These are phyloP conservation scores for Kodamaea neixiangensis DNA, from an alignment of 805 yeast genomes.

Conservation along the genomic window DNA sequence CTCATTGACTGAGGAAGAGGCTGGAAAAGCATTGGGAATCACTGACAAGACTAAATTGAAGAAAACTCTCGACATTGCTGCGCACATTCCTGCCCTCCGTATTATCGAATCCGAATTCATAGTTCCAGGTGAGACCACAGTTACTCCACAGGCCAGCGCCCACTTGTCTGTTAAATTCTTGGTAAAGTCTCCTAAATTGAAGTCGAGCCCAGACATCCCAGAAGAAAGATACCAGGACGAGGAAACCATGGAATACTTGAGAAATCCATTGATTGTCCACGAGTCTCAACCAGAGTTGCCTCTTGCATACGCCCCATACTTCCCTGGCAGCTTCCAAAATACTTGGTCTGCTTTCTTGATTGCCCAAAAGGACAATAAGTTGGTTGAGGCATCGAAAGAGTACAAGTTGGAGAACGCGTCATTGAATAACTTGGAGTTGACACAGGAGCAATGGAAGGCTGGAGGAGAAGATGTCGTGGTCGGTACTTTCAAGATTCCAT, in stretches of 20 bases:
- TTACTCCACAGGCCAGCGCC: conserved; percentile 65
- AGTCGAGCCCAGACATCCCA: conserved; percentile 51
- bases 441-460: conserved; percentile 53
- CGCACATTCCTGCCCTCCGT: conserved; percentile 66
- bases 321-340: conserved; percentile 56
- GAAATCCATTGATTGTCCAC: conserved; percentile 69
- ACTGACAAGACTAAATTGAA: conserved; percentile 46
- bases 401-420: conserved; percentile 52
- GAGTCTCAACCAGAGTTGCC: conserved; percentile 72
- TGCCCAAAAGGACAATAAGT: conserved; percentile 75
- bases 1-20: conserved; percentile 57
- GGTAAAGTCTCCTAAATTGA: conserved; percentile 71
- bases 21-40: conserved; percentile 57
- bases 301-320: conserved; percentile 68
- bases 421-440: conserved; percentile 53
- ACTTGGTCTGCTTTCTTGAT: conserved; percentile 70
- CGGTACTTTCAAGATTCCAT: conserved; percentile 74
- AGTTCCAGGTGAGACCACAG: conserved; percentile 81
- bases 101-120: conserved; percentile 69
- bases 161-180: conserved; percentile 76
- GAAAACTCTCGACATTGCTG: conserved; percentile 56
- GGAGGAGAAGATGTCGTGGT: conserved; percentile 47
- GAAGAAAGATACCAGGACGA: conserved; percentile 51
- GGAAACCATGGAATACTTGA: conserved; percentile 63
- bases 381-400: conserved; percentile 65